Evolutionary conservation across 1,139 yeast species (phyloP).

Genomic region (Chernovozyma aurita): DNA sequence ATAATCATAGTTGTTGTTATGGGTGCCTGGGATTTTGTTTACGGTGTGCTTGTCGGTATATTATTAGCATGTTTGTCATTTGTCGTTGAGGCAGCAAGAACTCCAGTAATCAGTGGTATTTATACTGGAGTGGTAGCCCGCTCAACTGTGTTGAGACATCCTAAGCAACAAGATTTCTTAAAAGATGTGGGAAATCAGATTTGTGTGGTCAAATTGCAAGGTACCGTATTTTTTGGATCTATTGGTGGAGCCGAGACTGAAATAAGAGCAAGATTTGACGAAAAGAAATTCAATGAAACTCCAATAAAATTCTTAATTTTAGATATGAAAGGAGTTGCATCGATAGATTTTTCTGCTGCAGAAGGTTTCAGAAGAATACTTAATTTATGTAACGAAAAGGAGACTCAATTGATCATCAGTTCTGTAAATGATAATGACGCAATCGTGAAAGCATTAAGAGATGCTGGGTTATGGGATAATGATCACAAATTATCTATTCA

Average conservation of each 20-base stretch:
- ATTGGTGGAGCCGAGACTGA: slow-evolving; percentile 84
- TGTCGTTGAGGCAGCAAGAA: slow-evolving; percentile 84
- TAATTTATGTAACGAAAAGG: slow-evolving; percentile 66
- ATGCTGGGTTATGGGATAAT: slow-evolving; percentile 65
- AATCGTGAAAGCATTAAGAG: slow-evolving; percentile 60
- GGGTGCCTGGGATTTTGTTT: slow-evolving; percentile 95
- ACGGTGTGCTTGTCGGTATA: slow-evolving; percentile 88
- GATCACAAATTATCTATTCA: slow-evolving; percentile 44
- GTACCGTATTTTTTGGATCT: slow-evolving; percentile 89
- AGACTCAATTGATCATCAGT: slow-evolving; percentile 70
- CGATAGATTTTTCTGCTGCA: slow-evolving; percentile 92
- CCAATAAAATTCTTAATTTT: slow-evolving; percentile 76
- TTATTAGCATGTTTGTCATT: slow-evolving; percentile 87
- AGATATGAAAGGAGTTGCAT: slow-evolving; percentile 77
- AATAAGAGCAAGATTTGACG: slow-evolving; percentile 64
- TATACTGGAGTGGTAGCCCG: slow-evolving; percentile 87
- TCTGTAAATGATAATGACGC: slow-evolving; percentile 65
- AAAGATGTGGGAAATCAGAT: slow-evolving; percentile 87
- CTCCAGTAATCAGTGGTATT: slow-evolving; percentile 76
- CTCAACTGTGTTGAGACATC: slow-evolving; percentile 90
- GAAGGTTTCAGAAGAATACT: slow-evolving; percentile 90
- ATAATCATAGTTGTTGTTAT: slow-evolving; percentile 80
- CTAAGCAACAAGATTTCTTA: slow-evolving; percentile 81
- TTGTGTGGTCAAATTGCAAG: slow-evolving; percentile 80
- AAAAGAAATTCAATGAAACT: slow-evolving; percentile 43